Evolutionary conservation across 1,284 basidiomycete species (phyloP).

Genomic region (Exobasidium rhododendri): DNA sequence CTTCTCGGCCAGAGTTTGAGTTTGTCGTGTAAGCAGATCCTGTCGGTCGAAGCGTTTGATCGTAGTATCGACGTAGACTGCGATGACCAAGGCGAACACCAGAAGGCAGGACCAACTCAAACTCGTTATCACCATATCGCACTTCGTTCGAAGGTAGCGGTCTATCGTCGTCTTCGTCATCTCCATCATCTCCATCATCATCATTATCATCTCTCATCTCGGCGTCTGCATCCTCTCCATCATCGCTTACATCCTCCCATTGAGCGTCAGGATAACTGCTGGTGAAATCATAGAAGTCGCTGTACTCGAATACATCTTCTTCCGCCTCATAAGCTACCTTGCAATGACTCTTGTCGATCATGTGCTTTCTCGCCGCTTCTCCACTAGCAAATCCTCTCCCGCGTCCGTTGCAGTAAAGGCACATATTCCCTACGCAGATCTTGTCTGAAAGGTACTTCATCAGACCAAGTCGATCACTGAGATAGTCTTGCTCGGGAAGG

Average conservation of each 20-base stretch:
- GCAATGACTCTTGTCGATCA: conserved; percentile 66
- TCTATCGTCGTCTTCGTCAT: conserved; percentile 64
- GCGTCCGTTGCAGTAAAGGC: conserved; percentile 70
- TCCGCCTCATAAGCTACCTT: conserved; percentile 87
- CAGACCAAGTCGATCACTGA: conserved; percentile 78
- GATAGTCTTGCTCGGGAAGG: conserved; percentile 87
- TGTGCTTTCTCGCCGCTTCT: conserved; percentile 48
- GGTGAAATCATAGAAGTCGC: conserved; percentile 91
- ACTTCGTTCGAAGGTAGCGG: conserved; percentile 20
- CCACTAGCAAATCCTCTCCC: conserved; percentile 42
- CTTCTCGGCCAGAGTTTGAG: not conserved
- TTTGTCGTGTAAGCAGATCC: conserved; percentile 5
- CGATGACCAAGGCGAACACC: conserved; percentile 90
- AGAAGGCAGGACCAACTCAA: conserved; percentile 91
- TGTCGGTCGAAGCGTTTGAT: conserved; percentile 60
- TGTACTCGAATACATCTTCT: conserved; percentile 76
- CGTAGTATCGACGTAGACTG: conserved; percentile 79
- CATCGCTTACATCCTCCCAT: conserved; percentile 52
- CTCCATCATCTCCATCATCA: conserved; percentile 62
- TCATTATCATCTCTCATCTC: conserved; percentile 49
- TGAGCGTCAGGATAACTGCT: conserved; percentile 66
- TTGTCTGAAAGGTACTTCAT: conserved; percentile 87
- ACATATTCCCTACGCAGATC: conserved; percentile 85
- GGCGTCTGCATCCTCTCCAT: conserved; percentile 28
- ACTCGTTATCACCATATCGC: conserved; percentile 58